These are phyloP conservation scores for Phytophthora hybrid DNA, from an alignment of 352 stramenopile genomes.

Conservation along the genomic window DNA sequence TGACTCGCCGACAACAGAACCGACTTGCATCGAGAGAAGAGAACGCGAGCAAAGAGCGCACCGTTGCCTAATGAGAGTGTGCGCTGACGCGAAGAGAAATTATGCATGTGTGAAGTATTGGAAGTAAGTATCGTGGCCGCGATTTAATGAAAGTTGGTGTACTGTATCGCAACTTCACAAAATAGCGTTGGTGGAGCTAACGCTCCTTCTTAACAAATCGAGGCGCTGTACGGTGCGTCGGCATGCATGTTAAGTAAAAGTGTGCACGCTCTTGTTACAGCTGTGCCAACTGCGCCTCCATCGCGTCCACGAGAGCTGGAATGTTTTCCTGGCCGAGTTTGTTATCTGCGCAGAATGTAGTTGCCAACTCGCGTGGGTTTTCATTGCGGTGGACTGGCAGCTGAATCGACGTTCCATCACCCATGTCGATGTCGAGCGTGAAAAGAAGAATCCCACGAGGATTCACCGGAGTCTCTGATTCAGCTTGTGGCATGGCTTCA, in stretches of 20 bases:
- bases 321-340: conserved; percentile 66
- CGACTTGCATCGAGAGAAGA: conserved; percentile 42
- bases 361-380: conserved; percentile 49
- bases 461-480: conserved; percentile 19
- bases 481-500: conserved; percentile 5
- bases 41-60: conserved; percentile 34
- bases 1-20: conserved; percentile 46
- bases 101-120: conserved; percentile 28
- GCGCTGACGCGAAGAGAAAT: conserved; percentile 2
- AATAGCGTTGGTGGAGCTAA: conserved; percentile 4
- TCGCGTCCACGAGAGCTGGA: conserved; percentile 61
- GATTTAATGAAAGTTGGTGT: conserved; percentile 1
- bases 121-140: conserved; percentile 24
- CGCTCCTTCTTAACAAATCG: conserved; percentile 2
- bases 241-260: conserved; percentile 9
- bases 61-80: conserved; percentile 14
- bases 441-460: conserved; percentile 56
- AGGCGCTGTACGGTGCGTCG: not conserved
- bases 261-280: conserved; percentile 26
- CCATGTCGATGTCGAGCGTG: conserved; percentile 77
- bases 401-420: conserved; percentile 49
- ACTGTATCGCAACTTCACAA: conserved; percentile 10
- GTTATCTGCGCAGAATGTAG: conserved; percentile 67
- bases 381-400: conserved; percentile 68
- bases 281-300: conserved; percentile 56